Conservation (phyloP, 2,329 filamentous ascomycete species). For the Penicillium psychrosexuale region DNA sequence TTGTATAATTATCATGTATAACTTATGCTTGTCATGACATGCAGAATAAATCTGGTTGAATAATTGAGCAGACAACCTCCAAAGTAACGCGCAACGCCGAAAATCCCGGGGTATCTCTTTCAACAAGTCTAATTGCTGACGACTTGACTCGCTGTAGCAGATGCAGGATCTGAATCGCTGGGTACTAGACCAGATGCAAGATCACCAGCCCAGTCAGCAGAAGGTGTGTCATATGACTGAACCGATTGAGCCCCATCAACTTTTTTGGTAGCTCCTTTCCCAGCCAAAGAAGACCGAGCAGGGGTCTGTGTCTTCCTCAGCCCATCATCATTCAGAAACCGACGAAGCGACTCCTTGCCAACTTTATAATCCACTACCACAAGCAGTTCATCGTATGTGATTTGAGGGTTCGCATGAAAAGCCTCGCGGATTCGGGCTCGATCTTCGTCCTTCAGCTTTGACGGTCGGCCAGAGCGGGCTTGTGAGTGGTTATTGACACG, state of each 20-base stretch:
- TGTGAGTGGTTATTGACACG: slow-evolving; percentile 1
- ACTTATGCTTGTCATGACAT: background rate
- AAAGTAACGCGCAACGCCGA: background rate
- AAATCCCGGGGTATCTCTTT: background rate
- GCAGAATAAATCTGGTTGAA: background rate
- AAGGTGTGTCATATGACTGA: background rate
- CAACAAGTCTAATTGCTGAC: background rate
- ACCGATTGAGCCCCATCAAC: background rate
- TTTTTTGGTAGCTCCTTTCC: background rate
- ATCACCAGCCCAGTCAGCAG: background rate
- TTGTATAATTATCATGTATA: background rate
- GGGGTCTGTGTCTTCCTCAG: background rate
- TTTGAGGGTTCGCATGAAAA: background rate
- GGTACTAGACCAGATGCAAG: background rate
- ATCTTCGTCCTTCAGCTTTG: background rate
- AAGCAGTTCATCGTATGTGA: background rate
- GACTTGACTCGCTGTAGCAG: background rate
- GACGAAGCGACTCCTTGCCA: slow-evolving; percentile 1
- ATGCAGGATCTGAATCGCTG: background rate
- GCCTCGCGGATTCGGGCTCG: background rate
- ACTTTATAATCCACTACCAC: slow-evolving; percentile 1
- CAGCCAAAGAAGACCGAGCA: background rate
- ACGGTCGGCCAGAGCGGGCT: slow-evolving; percentile 2
- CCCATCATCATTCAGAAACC: background rate
- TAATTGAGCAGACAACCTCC: background rate